phyloP scores from a whole-genome alignment of 228 moss, liverwort and hornwort genomes.

The Sphagnum fallax region DNA sequence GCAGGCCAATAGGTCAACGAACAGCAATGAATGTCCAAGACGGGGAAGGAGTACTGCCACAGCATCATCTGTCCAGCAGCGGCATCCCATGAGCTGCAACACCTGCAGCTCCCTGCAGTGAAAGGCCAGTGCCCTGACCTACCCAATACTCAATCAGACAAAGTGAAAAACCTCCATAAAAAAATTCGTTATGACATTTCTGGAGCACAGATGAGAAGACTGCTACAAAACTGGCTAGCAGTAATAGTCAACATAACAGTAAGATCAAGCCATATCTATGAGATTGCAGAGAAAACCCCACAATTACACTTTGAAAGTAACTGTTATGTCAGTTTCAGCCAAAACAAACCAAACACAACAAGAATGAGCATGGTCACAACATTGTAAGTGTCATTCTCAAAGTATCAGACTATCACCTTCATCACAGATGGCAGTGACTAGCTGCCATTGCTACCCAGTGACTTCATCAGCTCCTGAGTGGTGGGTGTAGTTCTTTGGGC shows the following conservation, averaged over 20 bases:
- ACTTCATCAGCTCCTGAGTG: no score
- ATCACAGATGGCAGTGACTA: no score
- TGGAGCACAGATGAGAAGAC: background rate
- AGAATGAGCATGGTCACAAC: no score
- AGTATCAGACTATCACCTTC: no score
- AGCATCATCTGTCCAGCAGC: slow-evolving; percentile 46
- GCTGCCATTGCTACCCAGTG: no score
- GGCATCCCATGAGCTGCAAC: slow-evolving; percentile 61
- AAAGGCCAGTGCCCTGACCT: slow-evolving; percentile 74
- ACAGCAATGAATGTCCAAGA: slow-evolving; percentile 52
- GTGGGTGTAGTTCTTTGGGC: no score
- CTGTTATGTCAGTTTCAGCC: background rate
- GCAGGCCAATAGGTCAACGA: slow-evolving; percentile 72
- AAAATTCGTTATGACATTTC: background rate
- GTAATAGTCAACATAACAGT: background rate
- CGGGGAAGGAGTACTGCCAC: slow-evolving; percentile 49
- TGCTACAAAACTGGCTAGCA: background rate
- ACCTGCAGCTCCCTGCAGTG: slow-evolving; percentile 76
- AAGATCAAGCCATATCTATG: background rate
- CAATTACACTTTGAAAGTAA: slow-evolving; percentile 8
- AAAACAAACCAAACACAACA: no score
- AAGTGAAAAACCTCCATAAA: background rate
- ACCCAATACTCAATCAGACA: background rate
- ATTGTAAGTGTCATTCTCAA: no score
- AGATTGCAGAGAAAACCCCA: background rate